Evolutionary conservation across 164 flowering plant species (phyloP).

Genomic region (Saururus chinensis): DNA sequence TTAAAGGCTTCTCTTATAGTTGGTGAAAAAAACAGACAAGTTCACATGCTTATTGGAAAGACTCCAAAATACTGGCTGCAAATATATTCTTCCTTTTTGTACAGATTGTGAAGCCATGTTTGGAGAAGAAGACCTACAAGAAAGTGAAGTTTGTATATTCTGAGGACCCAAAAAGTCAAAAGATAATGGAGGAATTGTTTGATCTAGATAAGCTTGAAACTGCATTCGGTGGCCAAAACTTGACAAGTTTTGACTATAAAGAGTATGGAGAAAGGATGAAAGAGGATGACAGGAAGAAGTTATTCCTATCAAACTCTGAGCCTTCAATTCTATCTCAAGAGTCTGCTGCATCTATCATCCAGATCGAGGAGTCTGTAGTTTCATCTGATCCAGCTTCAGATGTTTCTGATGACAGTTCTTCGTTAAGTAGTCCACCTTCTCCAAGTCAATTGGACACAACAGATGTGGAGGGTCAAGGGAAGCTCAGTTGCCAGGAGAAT

Average conservation of each 20-base stretch:
- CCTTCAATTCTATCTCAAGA: background rate
- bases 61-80: background rate
- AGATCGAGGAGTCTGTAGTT: slow-evolving; percentile 5
- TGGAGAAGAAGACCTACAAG: slow-evolving; percentile 54
- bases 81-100: background rate
- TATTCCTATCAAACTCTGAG: slow-evolving; percentile 4
- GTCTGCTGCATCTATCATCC: background rate
- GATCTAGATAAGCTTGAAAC: slow-evolving; percentile 68
- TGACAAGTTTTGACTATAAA: slow-evolving; percentile 48
- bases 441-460: background rate
- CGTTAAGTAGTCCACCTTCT: background rate
- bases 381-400: background rate
- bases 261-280: slow-evolving; percentile 26
- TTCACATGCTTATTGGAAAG: background rate
- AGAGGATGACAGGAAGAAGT: slow-evolving; percentile 17
- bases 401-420: slow-evolving; percentile 6
- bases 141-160: slow-evolving; percentile 79
- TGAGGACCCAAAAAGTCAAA: slow-evolving; percentile 44
- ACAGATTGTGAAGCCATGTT: slow-evolving; percentile 64
- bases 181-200: slow-evolving; percentile 61
- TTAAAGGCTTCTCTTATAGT: background rate
- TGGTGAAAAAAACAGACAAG: background rate
- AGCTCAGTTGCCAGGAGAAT: too few relatives aligned
- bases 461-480: too few relatives aligned
- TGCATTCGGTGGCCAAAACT: slow-evolving; percentile 66